These are phyloP conservation scores for Fusarium hainanense DNA, from an alignment of 2,329 filamentous ascomycete species.

Conservation along the genomic window DNA sequence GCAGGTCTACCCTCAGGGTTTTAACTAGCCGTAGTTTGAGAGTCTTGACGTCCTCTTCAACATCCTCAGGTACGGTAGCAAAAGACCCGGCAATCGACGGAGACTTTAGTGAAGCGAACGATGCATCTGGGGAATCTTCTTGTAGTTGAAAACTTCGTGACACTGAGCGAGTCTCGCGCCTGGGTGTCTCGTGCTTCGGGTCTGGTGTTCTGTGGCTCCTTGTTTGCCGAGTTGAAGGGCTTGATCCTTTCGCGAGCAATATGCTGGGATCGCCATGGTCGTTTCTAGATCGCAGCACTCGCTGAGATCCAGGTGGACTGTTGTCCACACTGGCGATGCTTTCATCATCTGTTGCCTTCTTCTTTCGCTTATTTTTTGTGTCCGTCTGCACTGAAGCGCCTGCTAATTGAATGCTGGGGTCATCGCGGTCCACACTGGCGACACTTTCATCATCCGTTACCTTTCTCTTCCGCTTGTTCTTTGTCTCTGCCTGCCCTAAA, in stretches of 20 bases:
- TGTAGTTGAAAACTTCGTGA: slow-evolving; percentile 35
- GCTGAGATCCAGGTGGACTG: slow-evolving; percentile 38
- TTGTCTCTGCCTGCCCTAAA: slow-evolving; percentile 30
- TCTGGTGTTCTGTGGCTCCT: slow-evolving; percentile 42
- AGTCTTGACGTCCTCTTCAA: slow-evolving; percentile 47
- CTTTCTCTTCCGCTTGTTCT: slow-evolving; percentile 37
- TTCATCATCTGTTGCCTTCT: slow-evolving; percentile 29
- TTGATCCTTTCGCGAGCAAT: slow-evolving; percentile 40
- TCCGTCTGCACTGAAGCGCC: slow-evolving; percentile 35
- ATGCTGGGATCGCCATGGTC: slow-evolving; percentile 43
- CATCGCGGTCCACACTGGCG: slow-evolving; percentile 23
- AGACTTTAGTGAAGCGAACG: slow-evolving; percentile 39
- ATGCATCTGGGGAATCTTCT: slow-evolving; percentile 38
- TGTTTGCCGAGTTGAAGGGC: slow-evolving; percentile 37
- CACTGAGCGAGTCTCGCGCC: slow-evolving; percentile 42
- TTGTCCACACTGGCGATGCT: slow-evolving; percentile 25
- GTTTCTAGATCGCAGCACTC: slow-evolving; percentile 46
- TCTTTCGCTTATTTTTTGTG: slow-evolving; percentile 37
- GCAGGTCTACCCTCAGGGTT: slow-evolving; percentile 60
- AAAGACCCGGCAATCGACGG: slow-evolving; percentile 47
- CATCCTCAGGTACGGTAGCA: slow-evolving; percentile 38
- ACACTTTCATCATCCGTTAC: slow-evolving; percentile 29
- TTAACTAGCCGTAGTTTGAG: slow-evolving; percentile 61
- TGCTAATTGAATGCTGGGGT: slow-evolving; percentile 41
- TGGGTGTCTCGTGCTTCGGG: slow-evolving; percentile 34